Evolutionary conservation across 1,284 basidiomycete genomes (phyloP).

Genomic region (Lignosus rhinocerotis): DNA sequence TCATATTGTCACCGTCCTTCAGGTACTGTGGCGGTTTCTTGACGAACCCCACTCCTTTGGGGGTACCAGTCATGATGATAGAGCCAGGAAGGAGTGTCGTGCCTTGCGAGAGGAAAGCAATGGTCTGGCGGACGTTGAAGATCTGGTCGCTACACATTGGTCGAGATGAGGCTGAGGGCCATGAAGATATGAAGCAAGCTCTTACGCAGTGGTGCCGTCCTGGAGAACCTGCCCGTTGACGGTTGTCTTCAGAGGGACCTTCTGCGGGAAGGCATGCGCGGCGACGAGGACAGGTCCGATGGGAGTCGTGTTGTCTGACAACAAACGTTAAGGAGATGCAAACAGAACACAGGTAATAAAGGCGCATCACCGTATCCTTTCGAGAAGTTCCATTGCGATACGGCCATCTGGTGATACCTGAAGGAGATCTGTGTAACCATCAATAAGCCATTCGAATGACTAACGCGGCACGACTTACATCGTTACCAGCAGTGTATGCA

Average conservation of each 20-base stretch:
- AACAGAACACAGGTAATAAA: neutral
- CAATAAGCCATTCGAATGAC: neutral
- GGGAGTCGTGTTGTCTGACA: conserved; percentile 67
- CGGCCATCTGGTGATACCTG: conserved; percentile 73
- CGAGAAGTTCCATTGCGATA: conserved; percentile 84
- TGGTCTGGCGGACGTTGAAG: conserved; percentile 69
- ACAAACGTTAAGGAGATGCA: neutral
- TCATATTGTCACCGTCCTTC: conserved; percentile 74
- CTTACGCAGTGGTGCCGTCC: conserved; percentile 71
- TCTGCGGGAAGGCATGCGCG: conserved; percentile 62
- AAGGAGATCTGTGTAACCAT: conserved; percentile 62
- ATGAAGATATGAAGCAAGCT: conserved; percentile 29
- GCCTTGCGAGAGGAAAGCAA: conserved; percentile 82
- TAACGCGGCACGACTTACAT: conserved; percentile 47
- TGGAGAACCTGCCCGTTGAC: conserved; percentile 75
- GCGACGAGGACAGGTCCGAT: conserved; percentile 79
- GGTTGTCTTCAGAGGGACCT: conserved; percentile 60
- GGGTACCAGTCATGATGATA: conserved; percentile 80
- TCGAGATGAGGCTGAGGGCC: conserved; percentile 1
- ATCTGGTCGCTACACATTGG: conserved; percentile 60
- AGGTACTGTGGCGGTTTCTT: conserved; percentile 71
- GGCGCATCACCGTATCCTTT: conserved; percentile 63
- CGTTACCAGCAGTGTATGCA: conserved; percentile 80
- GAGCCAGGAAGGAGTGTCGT: conserved; percentile 85
- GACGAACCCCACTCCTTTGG: conserved; percentile 78